Evolutionary conservation across 2,329 filamentous ascomycete genomes (phyloP).

Genomic region (Ophiostoma ulmi): DNA sequence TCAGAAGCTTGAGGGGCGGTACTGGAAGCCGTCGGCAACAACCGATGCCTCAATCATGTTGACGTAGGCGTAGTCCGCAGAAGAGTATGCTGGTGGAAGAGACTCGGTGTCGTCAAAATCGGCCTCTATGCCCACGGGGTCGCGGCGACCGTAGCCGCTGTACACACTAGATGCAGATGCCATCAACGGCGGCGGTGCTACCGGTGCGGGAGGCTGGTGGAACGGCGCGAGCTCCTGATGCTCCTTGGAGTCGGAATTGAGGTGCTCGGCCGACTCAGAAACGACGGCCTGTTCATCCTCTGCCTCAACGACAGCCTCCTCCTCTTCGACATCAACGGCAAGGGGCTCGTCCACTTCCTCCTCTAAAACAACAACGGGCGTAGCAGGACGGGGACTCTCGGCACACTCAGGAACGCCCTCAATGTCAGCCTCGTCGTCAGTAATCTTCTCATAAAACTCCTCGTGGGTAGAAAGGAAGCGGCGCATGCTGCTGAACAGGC

Average conservation of each 20-base stretch:
- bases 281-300: background rate
- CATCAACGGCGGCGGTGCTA: constrained; percentile 21
- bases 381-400: background rate
- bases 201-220: constrained; percentile 13
- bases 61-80: constrained; percentile 26
- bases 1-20: constrained; percentile 33
- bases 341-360: constrained; percentile 25
- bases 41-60: constrained; percentile 33
- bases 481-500: constrained; percentile 31
- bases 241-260: background rate
- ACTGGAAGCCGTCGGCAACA: constrained; percentile 43
- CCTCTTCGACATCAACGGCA: background rate
- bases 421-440: constrained; percentile 31
- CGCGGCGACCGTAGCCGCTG: constrained; percentile 19
- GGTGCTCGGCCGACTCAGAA: background rate
- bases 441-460: constrained; percentile 11
- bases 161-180: constrained; percentile 18
- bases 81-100: constrained; percentile 44
- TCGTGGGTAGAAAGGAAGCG: constrained; percentile 20
- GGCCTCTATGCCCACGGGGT: constrained; percentile 18
- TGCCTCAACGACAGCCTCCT: background rate
- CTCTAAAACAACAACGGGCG: constrained; percentile 30
- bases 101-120: constrained; percentile 35
- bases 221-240: constrained; percentile 8
- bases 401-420: constrained; percentile 31